Base-by-base conservation (phyloP, 768 basidiomycete species). In the Amanita pseudoporphyria region DNA sequence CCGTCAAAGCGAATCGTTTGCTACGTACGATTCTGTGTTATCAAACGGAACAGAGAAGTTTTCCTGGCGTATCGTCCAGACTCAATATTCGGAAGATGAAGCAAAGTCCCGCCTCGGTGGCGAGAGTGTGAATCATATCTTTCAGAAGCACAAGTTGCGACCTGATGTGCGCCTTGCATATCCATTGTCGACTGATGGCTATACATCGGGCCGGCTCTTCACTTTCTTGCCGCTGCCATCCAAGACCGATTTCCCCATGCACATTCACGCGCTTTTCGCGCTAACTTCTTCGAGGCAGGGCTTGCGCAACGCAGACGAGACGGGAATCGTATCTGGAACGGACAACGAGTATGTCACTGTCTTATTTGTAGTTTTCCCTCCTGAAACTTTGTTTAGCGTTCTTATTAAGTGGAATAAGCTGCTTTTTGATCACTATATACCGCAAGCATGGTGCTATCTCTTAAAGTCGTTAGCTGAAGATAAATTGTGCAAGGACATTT, bases 221-320 rank as follows among this genome's bases (percentile, higher is more conserved):
- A 76, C 75, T 0, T 72, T 64, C 38, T 67, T 77, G 5, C 76
- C 75, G 0, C 59, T 79, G 0, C 76, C 77, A 0, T 58, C 77
- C 19, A 52, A 54, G 1, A 77, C 76, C 0, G 63, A 65, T 5
- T 75, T 75, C 46, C 68, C 70, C 0, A 61, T 64, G 5, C 76
- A 77, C 51, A 52, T 77, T 2, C 73, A 79, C 52, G 72, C 64
- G 0, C 51, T 71, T 2, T 76, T 79, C 51, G 71, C 76, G 0
- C 57, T 79, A 12, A 72, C 73, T 0, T 62, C 64, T 6, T 70
- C 68, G 0, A 58, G 77, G 12, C 72, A 77, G 46, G 65, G 72
- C 39, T 58, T 78, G 14, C 61, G 67, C 13, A 76, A 77, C 45
- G 51, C 59, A 6, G 61, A 62, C 6, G 74, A 76, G 48, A 63